Base-by-base conservation (phyloP, 805 yeast species). In the Candida patagonica region DNA sequence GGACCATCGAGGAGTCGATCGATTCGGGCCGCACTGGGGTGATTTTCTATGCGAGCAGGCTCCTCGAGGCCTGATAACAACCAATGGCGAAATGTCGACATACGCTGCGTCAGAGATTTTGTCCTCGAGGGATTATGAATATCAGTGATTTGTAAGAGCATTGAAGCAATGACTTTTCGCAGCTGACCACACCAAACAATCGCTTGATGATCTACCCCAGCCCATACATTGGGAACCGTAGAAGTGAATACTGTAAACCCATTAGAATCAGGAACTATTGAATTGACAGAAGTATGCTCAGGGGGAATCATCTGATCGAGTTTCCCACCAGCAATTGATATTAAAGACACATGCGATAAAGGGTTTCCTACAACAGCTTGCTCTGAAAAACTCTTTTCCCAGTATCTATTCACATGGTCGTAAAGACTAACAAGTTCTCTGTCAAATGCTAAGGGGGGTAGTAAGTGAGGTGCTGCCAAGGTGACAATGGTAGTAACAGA, bases 161-260 rank as follows among this genome's bases (percentile, higher is more conserved):
- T 63, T 37, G 62, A 62, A 6, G 84, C 79, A 1, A 89, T 48
- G 12, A 69, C 73, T 38, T 71, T 66, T 38, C 96, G 70, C 27
- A 88, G 62, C 57, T 89, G 96, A 45, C 78, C 83, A 60, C 98
- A 89, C 98, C 98, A 89, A 1, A 89, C 95, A 35, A 92, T 78
- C 0, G 97, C 96, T 47, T 86, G 68, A 62, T 89, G 98, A 59
- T 89, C 97, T 30, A 87, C 78, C 1, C 96, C 82, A 0, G 95
- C 78, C 95, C 96, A 89, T 1, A 89, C 96, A 2, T 70, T 71
- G 0, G 95, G 95, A 8, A 89, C 80, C 1, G 95, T 88, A 0
- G 92, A 78, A 0, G 96, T 74, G 50, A 76, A 84, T 0, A 80
- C 83, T 0, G 94, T 77, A 44, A 89, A 78, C 0, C 96, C 96